Conservation (phyloP, 306 rosid genomes). For the Citrullus amarus region DNA sequence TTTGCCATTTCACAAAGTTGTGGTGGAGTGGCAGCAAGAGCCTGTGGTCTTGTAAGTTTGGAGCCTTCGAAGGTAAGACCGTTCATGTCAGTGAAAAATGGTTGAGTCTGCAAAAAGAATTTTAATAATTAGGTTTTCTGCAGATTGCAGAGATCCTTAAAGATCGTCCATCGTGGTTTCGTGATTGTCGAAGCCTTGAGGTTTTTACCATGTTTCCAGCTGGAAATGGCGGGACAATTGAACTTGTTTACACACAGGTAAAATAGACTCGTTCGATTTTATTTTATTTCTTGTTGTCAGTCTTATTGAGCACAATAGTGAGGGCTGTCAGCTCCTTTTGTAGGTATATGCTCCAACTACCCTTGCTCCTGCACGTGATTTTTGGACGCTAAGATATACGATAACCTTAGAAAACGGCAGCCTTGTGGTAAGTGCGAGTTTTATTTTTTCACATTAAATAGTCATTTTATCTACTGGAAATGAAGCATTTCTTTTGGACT, state of each 20-base stretch:
- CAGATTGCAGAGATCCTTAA: conserved; percentile 98
- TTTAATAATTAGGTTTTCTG: conserved; percentile 2
- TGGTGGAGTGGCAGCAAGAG: conserved; percentile 99
- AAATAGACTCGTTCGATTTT: neutral
- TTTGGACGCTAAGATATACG: conserved; percentile 97
- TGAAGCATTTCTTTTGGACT: neutral
- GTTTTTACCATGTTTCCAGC: conserved; percentile 92
- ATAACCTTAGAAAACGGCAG: conserved; percentile 77
- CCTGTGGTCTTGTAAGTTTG: conserved; percentile 95
- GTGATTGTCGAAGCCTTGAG: conserved; percentile 94
- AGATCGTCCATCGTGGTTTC: conserved; percentile 97
- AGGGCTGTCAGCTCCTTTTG: conserved; percentile 5
- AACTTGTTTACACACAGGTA: conserved; percentile 91
- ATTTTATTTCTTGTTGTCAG: neutral
- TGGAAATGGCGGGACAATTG: conserved; percentile 89
- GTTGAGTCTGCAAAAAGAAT: conserved; percentile 9
- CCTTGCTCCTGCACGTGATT: conserved; percentile 95
- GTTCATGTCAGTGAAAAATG: neutral
- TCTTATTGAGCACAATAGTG: neutral
- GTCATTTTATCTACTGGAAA: neutral
- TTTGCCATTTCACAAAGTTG: conserved; percentile 96
- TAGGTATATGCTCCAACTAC: conserved; percentile 93
- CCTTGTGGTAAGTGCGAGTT: conserved; percentile 57
- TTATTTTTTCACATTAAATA: neutral
- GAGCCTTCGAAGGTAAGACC: conserved; percentile 74